Evolutionary conservation across 106 monocot genomes (phyloP), one percentile per base, ranked within the genome.

Genomic region (Phalaenopsis aphrodite): DNA sequence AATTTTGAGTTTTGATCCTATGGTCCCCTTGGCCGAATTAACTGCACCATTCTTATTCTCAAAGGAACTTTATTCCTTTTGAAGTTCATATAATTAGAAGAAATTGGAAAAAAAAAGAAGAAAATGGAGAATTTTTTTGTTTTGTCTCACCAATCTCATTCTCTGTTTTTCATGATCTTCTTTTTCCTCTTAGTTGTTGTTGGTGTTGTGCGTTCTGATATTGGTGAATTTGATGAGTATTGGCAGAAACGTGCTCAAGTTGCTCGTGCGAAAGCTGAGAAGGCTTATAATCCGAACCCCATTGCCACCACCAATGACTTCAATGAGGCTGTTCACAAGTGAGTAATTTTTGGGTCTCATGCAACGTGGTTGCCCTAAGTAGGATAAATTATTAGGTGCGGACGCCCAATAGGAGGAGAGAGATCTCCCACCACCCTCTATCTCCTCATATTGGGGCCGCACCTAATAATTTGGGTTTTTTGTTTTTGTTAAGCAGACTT

Each of bases 311-410:
- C 78, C 39, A 65, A 77, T n/a, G 66, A 72, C 17, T 79, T 87
- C 83, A 87, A 83, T 10, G 5, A 30, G 24, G 73, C 80, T 17
- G 83, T 87, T 19, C 67, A 80, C 72, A 69, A 67, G 83, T 73
- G 65, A 37, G 12, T 5, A 14, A 24, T 15, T 17, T 55, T 10
- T 36, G 41, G 0, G 11, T 12, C 10, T 45, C 43, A 45, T 10
- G 48, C 48, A 48, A 48, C 11, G 9, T 10, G 48, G 11, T 48
- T 48, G 48, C 6, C 48, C 6, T 48, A 48, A 48, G 48, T 7
- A 48, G 48, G 7, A 48, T 8, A 48, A 10, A 48, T 10, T 48
- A 10, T 48, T 48, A 48, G 9, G 9, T 48, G 48, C 11, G 0
- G 48, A 48, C 9, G 7, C 6, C 11, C 1, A 11, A 30, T 30